phyloP scores from a whole-genome alignment of 2,329 filamentous ascomycete genomes.

The Penicillium digitatum region DNA sequence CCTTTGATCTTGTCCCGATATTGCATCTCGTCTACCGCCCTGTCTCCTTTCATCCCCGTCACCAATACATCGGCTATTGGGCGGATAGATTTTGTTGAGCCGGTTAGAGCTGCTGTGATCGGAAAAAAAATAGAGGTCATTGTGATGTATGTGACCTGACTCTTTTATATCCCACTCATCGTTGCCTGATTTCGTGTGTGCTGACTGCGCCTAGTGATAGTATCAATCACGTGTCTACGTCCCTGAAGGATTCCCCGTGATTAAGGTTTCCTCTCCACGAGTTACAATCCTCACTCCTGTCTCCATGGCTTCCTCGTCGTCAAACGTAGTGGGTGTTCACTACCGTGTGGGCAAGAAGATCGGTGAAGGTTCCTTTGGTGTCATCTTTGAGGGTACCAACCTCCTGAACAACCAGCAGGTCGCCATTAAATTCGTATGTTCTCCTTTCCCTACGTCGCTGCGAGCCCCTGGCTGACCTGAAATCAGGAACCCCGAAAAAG shows the following conservation, averaged over 20 bases:
- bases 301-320: slow-evolving; percentile 78
- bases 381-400: slow-evolving; percentile 98
- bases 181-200: slow-evolving; percentile 3
- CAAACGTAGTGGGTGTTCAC: slow-evolving; percentile 97
- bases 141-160: slow-evolving; percentile 11
- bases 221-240: slow-evolving; percentile 20
- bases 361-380: slow-evolving; percentile 95
- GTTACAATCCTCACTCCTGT: slow-evolving; percentile 6
- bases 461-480: slow-evolving; percentile 20
- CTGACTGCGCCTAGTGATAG: slow-evolving; percentile 19
- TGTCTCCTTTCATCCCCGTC: slow-evolving; percentile 3
- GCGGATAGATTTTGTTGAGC: not conserved
- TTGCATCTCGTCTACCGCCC: not conserved
- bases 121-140: slow-evolving; percentile 4
- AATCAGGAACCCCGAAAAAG: slow-evolving; percentile 94
- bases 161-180: not conserved
- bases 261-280: slow-evolving; percentile 17
- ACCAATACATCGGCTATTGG: slow-evolving; percentile 4
- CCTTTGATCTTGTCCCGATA: not conserved
- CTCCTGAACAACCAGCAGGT: slow-evolving; percentile 98
- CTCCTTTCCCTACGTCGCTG: slow-evolving; percentile 4
- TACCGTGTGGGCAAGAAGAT: slow-evolving; percentile 99
- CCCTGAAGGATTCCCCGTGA: slow-evolving; percentile 19
- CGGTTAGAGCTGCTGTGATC: not conserved
- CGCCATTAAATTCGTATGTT: slow-evolving; percentile 95